These are phyloP conservation scores for Diaporthe ampelina DNA, from an alignment of 2,329 filamentous ascomycete species.

Conservation along the genomic window DNA sequence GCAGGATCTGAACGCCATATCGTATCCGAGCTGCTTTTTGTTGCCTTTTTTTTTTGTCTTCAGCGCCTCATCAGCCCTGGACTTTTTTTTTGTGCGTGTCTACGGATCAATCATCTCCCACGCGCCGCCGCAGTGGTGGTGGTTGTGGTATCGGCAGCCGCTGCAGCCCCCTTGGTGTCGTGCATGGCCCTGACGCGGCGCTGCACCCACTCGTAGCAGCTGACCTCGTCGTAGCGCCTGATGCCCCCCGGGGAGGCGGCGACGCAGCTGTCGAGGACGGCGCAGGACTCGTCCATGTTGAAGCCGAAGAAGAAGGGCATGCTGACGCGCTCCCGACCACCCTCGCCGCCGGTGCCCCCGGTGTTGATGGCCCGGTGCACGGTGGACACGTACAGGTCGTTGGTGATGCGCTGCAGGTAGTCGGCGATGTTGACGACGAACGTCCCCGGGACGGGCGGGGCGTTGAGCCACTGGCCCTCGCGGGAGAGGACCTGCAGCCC, in stretches of 20 bases:
- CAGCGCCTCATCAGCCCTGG: too few relatives aligned
- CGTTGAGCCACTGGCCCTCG: constrained; percentile 57
- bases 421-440: constrained; percentile 68
- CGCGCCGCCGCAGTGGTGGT: too few relatives aligned
- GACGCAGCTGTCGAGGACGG: constrained; percentile 55
- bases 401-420: constrained; percentile 65
- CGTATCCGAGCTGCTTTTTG: too few relatives aligned
- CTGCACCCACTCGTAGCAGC: constrained; percentile 56
- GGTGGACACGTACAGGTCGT: constrained; percentile 62
- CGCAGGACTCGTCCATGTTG: constrained; percentile 56
- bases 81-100: too few relatives aligned
- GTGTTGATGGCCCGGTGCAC: constrained; percentile 63
- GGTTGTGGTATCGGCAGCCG: too few relatives aligned
- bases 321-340: constrained; percentile 54
- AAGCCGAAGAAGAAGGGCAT: constrained; percentile 64
- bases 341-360: constrained; percentile 42
- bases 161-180: constrained; percentile 35
- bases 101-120: too few relatives aligned
- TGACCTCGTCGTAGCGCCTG: constrained; percentile 56
- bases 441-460: constrained; percentile 55
- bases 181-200: constrained; percentile 54
- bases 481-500: constrained; percentile 60
- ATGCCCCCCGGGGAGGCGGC: constrained; percentile 47
- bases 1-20: too few relatives aligned
- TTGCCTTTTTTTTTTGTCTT: too few relatives aligned